Evolutionary conservation across 306 rosid genomes (phyloP).

Genomic region (Echinosophora koreensis): DNA sequence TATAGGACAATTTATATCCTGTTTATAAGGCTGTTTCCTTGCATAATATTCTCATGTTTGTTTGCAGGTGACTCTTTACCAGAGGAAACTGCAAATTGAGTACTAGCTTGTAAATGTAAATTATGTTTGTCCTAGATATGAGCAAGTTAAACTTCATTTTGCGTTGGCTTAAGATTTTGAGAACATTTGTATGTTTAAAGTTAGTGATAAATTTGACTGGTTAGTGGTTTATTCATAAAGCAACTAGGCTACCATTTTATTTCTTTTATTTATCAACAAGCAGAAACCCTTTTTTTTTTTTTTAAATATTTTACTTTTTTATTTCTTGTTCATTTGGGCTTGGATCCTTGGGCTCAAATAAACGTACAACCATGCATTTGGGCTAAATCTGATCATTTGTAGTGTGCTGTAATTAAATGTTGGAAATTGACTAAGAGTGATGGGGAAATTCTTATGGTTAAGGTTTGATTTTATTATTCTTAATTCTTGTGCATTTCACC

Average conservation of each 20-base stretch:
- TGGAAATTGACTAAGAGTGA: too few species aligned
- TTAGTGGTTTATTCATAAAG: background rate
- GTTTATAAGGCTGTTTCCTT: constrained; percentile 12
- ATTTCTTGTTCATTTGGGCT: too few species aligned
- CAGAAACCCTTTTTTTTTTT: too few species aligned
- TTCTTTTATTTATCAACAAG: too few species aligned
- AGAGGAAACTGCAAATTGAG: constrained; percentile 35
- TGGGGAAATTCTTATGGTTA: too few species aligned
- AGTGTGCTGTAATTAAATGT: too few species aligned
- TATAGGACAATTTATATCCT: background rate
- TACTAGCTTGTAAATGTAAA: constrained; percentile 47
- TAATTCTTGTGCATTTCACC: background rate
- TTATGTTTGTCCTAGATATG: constrained; percentile 24
- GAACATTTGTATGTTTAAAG: background rate
- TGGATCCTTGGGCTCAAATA: too few species aligned
- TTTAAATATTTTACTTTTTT: too few species aligned
- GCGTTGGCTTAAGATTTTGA: background rate
- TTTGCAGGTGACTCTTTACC: constrained; percentile 13
- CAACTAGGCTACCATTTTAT: too few species aligned
- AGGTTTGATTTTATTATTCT: too few species aligned
- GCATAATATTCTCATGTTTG: constrained; percentile 21
- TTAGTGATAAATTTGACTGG: background rate
- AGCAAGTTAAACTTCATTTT: constrained; percentile 15
- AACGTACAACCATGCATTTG: too few species aligned
- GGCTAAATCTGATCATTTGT: too few species aligned